These are phyloP conservation scores for Calocybe indica DNA, from an alignment of 768 basidiomycete species.

Conservation along the genomic window DNA sequence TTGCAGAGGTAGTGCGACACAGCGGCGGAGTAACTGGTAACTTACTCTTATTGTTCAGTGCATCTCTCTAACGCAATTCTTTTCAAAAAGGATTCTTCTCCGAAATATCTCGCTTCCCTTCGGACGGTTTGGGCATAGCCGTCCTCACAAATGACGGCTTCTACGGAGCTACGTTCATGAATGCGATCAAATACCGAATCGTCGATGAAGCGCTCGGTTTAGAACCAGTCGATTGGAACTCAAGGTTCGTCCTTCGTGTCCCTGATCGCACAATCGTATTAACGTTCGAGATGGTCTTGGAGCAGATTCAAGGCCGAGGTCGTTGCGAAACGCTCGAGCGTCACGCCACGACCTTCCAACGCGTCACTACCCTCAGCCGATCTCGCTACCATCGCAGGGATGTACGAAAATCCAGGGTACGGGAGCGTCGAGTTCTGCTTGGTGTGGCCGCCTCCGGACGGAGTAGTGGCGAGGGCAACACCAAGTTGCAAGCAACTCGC, in stretches of 20 bases:
- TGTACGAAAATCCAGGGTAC: slow-evolving; percentile 3
- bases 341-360: slow-evolving; percentile 1
- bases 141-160: slow-evolving; percentile 10
- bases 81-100: slow-evolving; percentile 17
- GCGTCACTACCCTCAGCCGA: neutral
- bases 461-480: neutral
- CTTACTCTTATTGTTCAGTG: neutral
- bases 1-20: neutral
- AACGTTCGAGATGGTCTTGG: neutral
- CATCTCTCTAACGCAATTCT: slow-evolving; percentile 15
- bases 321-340: neutral
- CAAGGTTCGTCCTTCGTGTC: neutral
- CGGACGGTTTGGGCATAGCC: slow-evolving; percentile 6
- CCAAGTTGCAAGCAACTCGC: neutral
- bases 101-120: slow-evolving; percentile 8
- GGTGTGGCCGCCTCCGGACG: neutral
- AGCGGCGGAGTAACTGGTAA: neutral
- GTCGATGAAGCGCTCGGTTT: slow-evolving; percentile 9
- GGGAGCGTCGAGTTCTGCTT: slow-evolving; percentile 1
- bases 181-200: slow-evolving; percentile 6
- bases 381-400: neutral
- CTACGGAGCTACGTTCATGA: slow-evolving; percentile 2
- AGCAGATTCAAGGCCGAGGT: neutral
- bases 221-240: slow-evolving; percentile 6
- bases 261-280: neutral